Conservation (phyloP, 345 rosid species). For the Moricandia arvensis region DNA sequence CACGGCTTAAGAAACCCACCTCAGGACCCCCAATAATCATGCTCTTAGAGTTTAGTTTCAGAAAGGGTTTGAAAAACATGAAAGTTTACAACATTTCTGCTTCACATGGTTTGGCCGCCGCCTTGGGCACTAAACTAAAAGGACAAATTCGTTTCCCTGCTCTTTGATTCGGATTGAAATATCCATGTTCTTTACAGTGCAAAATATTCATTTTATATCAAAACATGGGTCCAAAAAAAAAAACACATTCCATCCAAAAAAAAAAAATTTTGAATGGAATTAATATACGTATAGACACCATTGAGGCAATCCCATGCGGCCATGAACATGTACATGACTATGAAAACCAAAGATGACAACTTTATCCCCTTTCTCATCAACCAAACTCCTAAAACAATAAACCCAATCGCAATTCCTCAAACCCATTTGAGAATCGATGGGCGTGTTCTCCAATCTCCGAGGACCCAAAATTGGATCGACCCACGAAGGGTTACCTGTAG, state of each 20-base stretch:
- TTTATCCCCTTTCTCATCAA: background rate
- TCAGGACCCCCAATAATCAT: no score
- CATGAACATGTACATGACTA: background rate
- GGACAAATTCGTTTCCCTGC: background rate
- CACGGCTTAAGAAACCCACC: no score
- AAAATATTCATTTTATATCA: background rate
- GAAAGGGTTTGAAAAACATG: no score
- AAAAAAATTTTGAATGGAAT: background rate
- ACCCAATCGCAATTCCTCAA: background rate
- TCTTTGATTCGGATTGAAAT: background rate
- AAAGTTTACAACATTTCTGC: background rate
- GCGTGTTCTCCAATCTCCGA: constrained; percentile 54
- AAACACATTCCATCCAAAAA: background rate
- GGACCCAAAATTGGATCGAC: constrained; percentile 39
- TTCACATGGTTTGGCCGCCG: constrained; percentile 17
- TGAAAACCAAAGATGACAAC: background rate
- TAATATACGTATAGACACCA: background rate
- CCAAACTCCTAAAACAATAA: background rate
- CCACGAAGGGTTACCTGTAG: constrained; percentile 39
- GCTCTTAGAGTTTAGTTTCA: no score
- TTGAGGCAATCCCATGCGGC: background rate
- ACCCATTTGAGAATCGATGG: constrained; percentile 35
- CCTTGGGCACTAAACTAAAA: constrained; percentile 14
- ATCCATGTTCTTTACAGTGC: background rate
- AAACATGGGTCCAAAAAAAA: background rate